Conservation (phyloP, 306 rosid species). For the Vigna radiata region DNA sequence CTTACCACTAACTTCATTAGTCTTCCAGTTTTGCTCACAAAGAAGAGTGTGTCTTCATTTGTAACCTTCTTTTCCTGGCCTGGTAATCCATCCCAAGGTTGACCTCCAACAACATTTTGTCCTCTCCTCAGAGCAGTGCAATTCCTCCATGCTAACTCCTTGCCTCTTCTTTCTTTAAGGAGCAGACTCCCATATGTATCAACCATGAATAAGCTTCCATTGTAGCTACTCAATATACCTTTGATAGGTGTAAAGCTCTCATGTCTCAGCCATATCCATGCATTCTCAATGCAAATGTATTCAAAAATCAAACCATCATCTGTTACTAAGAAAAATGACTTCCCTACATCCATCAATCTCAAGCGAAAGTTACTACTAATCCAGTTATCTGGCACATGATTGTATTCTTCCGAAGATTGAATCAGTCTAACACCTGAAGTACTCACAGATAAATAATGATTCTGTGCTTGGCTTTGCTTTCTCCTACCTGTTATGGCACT, state of each 20-base stretch:
- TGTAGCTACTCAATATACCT: slow-evolving; percentile 22
- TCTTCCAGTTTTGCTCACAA: slow-evolving; percentile 26
- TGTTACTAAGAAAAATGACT: slow-evolving; percentile 20
- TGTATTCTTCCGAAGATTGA: slow-evolving; percentile 9
- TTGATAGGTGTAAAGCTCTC: slow-evolving; percentile 2
- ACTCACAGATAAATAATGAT: background rate
- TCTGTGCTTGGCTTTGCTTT: slow-evolving; percentile 11
- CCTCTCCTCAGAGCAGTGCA: slow-evolving; percentile 16
- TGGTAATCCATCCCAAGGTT: slow-evolving; percentile 22
- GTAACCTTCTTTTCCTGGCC: slow-evolving; percentile 18
- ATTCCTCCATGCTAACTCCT: slow-evolving; percentile 18
- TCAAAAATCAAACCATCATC: slow-evolving; percentile 4
- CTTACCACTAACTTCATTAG: slow-evolving; percentile 20
- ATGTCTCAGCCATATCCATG: slow-evolving; percentile 26
- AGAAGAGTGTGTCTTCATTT: slow-evolving; percentile 13
- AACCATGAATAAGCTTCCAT: slow-evolving; percentile 29
- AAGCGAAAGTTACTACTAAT: slow-evolving; percentile 18
- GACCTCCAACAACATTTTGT: slow-evolving; percentile 17
- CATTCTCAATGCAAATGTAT: slow-evolving; percentile 2
- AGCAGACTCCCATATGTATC: background rate
- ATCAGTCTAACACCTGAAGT: slow-evolving; percentile 13
- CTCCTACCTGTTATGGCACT: background rate
- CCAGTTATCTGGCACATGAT: background rate
- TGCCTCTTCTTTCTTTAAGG: slow-evolving; percentile 14
- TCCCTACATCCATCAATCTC: slow-evolving; percentile 6